phyloP scores from a whole-genome alignment of 2,329 filamentous ascomycete genomes.

The Thelonectria olida region DNA sequence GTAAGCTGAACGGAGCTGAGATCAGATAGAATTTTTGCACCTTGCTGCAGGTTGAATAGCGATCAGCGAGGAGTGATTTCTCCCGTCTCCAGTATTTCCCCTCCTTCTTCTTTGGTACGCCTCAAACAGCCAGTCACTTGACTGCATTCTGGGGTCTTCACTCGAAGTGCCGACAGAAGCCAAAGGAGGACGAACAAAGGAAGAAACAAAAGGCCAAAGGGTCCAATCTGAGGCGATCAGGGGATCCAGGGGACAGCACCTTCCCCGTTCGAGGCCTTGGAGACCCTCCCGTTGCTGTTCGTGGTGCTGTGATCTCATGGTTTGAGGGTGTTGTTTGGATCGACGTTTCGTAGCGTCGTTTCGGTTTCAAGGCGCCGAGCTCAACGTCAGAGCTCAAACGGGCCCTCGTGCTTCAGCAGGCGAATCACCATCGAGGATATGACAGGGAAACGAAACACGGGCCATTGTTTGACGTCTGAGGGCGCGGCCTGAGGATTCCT shows the following conservation, averaged over 20 bases:
- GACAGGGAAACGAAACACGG: constrained; percentile 23
- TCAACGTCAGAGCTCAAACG: constrained; percentile 17
- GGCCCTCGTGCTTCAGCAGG: background rate
- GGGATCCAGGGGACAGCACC: background rate
- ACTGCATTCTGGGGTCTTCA: background rate
- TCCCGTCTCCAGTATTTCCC: constrained; percentile 2
- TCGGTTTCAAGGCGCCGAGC: constrained; percentile 17
- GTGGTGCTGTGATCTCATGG: constrained; percentile 7
- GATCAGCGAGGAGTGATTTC: constrained; percentile 11
- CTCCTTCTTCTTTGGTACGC: background rate
- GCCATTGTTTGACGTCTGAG: constrained; percentile 24
- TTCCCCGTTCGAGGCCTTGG: background rate
- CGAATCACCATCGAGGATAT: constrained; percentile 1
- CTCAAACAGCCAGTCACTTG: background rate
- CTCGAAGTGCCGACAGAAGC: background rate
- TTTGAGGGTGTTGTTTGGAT: constrained; percentile 13
- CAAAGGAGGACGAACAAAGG: background rate
- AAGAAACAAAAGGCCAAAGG: background rate
- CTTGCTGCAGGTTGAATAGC: background rate
- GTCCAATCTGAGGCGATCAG: too few species aligned
- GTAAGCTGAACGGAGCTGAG: constrained; percentile 12
- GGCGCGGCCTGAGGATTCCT: background rate
- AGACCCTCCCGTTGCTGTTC: background rate
- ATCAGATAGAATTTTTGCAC: background rate
- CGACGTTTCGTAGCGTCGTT: constrained; percentile 23